These are phyloP conservation scores for Anethum foeniculum DNA, from an alignment of 140 eudicot genomes.

Conservation along the genomic window DNA sequence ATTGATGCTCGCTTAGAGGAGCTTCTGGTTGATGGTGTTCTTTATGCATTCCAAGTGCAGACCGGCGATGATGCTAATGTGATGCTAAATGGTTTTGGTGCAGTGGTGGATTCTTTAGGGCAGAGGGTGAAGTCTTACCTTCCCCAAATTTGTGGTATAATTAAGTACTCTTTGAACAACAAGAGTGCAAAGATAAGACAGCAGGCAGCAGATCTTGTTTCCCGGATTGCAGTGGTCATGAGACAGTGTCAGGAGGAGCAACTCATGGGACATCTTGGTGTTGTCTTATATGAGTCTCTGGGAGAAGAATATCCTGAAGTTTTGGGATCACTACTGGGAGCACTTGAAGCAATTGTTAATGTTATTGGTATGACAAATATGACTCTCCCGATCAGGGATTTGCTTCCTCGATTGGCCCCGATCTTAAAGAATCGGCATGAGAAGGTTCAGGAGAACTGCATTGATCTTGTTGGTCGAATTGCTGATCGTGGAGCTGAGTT, in stretches of 20 bases:
- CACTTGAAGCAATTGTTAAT: conserved; percentile 75
- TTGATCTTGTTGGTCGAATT: conserved; percentile 85
- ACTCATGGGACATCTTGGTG: conserved; percentile 94
- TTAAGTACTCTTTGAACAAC: conserved; percentile 76
- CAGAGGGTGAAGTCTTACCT: conserved; percentile 75
- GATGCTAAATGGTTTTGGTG: conserved; percentile 94
- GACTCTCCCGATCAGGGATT: conserved; percentile 91
- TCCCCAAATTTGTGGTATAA: conserved; percentile 90
- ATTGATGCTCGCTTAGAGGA: conserved; percentile 85
- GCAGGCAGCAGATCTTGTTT: conserved; percentile 84
- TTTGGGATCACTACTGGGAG: conserved; percentile 90
- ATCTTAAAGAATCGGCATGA: conserved; percentile 90
- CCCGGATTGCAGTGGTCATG: conserved; percentile 85
- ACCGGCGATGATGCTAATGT: conserved; percentile 90
- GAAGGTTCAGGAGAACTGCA: conserved; percentile 92
- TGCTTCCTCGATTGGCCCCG: conserved; percentile 79
- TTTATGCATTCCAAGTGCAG: conserved; percentile 83
- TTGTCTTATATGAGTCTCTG: conserved; percentile 75
- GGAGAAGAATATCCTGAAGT: conserved; percentile 98
- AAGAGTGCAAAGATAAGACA: conserved; percentile 90
- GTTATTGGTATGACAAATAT: conserved; percentile 90
- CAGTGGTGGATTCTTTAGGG: conserved; percentile 83
- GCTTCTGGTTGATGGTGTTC: conserved; percentile 74
- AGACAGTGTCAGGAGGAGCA: conserved; percentile 89
- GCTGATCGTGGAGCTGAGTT: conserved; percentile 97